Evolutionary conservation across 2,329 filamentous ascomycete species (phyloP).

Genomic region (Sporothrix schenckii): DNA sequence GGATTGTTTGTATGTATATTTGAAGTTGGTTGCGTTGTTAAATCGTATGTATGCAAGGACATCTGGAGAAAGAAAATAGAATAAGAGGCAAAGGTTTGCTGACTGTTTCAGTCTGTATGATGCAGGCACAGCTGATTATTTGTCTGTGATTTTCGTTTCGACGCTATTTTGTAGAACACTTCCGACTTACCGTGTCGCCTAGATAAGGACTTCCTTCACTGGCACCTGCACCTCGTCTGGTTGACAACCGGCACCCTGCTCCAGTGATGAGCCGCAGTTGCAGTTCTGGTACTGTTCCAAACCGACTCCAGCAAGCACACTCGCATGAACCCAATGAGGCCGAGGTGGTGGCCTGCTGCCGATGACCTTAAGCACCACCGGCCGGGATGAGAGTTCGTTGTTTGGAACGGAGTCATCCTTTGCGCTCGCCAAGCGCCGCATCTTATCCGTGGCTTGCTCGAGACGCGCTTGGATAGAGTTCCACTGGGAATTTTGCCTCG

Average conservation of each 20-base stretch:
- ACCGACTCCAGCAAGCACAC: background rate
- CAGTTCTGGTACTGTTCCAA: slow-evolving; percentile 11
- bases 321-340: background rate
- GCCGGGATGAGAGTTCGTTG: background rate
- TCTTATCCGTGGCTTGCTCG: background rate
- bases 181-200: background rate
- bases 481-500: background rate
- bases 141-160: background rate
- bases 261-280: background rate
- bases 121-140: background rate
- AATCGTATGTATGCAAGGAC: no score
- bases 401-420: background rate
- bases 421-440: background rate
- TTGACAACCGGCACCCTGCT: background rate
- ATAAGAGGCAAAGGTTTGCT: no score
- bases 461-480: background rate
- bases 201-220: background rate
- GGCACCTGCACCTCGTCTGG: background rate
- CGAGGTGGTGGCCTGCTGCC: background rate
- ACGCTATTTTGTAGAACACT: background rate
- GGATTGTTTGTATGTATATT: no score
- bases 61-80: no score
- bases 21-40: no score
- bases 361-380: background rate
- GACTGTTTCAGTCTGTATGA: background rate